Percentiles rank a stretch among this genome's conserved stretches.
phyloP scores from a whole-genome alignment of 257 asterid genomes.

The Nicotiana attenuata region DNA sequence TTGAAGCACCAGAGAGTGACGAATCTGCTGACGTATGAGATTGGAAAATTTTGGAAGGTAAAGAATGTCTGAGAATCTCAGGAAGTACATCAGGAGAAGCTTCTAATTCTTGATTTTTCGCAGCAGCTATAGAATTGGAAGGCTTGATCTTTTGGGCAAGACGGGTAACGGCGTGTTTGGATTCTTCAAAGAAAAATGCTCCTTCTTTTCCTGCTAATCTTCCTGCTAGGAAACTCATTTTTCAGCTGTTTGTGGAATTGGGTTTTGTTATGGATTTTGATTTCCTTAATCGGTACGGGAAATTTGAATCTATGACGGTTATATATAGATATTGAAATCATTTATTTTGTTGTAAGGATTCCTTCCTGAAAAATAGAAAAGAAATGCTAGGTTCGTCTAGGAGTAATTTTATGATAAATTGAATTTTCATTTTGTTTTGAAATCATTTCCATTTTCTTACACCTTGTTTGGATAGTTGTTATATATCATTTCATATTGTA shows the following conservation, averaged over 20 bases:
- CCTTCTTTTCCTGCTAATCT: constrained; percentile 77
- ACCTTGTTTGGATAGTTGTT: too few species aligned
- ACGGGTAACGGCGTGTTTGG: constrained; percentile 69
- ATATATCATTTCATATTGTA: too few species aligned
- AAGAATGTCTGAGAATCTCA: constrained; percentile 68
- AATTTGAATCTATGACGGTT: neutral
- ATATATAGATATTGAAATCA: neutral
- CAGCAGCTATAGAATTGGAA: constrained; percentile 10
- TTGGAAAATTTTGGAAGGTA: constrained; percentile 60
- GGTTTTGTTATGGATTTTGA: neutral
- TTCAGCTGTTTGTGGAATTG: neutral
- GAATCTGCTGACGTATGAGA: constrained; percentile 25
- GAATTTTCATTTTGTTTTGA: too few species aligned
- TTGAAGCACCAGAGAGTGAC: constrained; percentile 44
- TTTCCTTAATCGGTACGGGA: neutral
- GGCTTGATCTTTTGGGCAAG: constrained; percentile 21
- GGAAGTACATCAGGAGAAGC: constrained; percentile 70
- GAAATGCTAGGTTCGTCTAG: too few species aligned
- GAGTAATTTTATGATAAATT: too few species aligned
- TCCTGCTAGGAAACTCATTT: constrained; percentile 80
- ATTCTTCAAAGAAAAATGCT: constrained; percentile 82
- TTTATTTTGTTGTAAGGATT: neutral
- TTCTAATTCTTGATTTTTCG: constrained; percentile 8
- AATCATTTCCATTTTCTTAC: too few species aligned
- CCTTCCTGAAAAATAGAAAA: too few species aligned